Percentiles rank a stretch among this genome's conserved stretches.
These are phyloP conservation scores for Macrotyloma uniflorum DNA, from an alignment of 306 rosid genomes.

Conservation along the genomic window DNA sequence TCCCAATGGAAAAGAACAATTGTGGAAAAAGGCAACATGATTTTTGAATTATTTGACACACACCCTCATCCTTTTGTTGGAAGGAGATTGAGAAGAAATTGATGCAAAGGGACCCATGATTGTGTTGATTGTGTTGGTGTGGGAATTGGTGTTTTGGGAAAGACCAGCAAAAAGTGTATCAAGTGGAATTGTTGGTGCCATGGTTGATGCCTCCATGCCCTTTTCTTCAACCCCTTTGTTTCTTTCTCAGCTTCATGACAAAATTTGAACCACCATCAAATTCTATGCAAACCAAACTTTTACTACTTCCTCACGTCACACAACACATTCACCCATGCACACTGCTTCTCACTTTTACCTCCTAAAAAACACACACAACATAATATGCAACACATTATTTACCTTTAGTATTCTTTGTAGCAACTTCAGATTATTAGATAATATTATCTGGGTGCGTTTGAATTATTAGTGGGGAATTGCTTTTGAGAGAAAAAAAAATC, in stretches of 20 bases:
- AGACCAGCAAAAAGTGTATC: constrained; percentile 79
- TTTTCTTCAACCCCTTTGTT: constrained; percentile 45
- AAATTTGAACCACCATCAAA: constrained; percentile 37
- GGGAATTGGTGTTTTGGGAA: constrained; percentile 57
- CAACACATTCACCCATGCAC: not conserved
- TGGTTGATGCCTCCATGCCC: constrained; percentile 53
- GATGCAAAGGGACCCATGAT: constrained; percentile 66
- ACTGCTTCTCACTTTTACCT: too few relatives aligned
- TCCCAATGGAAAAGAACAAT: constrained; percentile 57
- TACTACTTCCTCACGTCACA: constrained; percentile 44
- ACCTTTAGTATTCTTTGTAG: too few relatives aligned
- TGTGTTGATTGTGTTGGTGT: constrained; percentile 42
- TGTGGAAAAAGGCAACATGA: constrained; percentile 43
- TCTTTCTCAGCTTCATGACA: constrained; percentile 42
- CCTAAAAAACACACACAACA: too few relatives aligned
- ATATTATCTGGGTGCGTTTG: not conserved
- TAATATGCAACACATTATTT: too few relatives aligned
- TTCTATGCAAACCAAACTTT: constrained; percentile 30
- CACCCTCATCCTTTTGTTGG: constrained; percentile 46
- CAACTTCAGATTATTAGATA: not conserved
- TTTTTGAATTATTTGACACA: constrained; percentile 49
- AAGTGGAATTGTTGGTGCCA: constrained; percentile 66
- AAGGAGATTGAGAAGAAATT: constrained; percentile 35
- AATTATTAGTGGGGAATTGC: not conserved
- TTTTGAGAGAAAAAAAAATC: not conserved